Conservation (phyloP, 2,329 filamentous ascomycete genomes). For the Ambrosiella xylebori region DNA sequence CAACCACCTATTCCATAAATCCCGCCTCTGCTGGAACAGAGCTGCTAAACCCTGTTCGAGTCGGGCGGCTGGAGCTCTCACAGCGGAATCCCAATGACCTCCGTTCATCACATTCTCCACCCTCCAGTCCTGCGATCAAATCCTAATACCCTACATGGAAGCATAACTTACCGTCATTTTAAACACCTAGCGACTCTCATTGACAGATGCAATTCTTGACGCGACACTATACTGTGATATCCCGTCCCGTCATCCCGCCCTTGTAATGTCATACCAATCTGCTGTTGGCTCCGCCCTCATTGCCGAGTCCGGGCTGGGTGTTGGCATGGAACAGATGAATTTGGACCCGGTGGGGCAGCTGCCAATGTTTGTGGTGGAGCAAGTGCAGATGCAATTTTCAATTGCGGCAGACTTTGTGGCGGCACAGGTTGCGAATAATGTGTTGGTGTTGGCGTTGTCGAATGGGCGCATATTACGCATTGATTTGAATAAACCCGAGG, state of each 20-base stretch:
- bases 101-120: no score
- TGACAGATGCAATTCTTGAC: neutral
- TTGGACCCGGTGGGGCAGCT: constrained; percentile 39
- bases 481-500: constrained; percentile 79
- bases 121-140: no score
- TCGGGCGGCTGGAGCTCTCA: no score
- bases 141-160: no score
- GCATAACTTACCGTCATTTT: neutral
- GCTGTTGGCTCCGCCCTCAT: constrained; percentile 43
- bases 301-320: constrained; percentile 40
- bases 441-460: constrained; percentile 77
- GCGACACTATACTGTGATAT: no score
- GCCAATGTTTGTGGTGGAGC: constrained; percentile 89
- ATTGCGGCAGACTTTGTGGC: constrained; percentile 92
- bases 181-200: neutral
- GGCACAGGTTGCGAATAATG: constrained; percentile 93
- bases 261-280: constrained; percentile 46
- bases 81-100: no score
- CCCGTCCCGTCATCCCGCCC: neutral
- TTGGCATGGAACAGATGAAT: constrained; percentile 28
- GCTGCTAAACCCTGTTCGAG: no score
- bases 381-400: constrained; percentile 83
- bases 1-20: no score
- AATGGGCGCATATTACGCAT: constrained; percentile 88
- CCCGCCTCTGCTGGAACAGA: no score